Percentiles rank a stretch among this genome's conserved stretches.
phyloP scores from a whole-genome alignment of 1,139 yeast genomes.

The Debaryomycetaceae sp. region DNA sequence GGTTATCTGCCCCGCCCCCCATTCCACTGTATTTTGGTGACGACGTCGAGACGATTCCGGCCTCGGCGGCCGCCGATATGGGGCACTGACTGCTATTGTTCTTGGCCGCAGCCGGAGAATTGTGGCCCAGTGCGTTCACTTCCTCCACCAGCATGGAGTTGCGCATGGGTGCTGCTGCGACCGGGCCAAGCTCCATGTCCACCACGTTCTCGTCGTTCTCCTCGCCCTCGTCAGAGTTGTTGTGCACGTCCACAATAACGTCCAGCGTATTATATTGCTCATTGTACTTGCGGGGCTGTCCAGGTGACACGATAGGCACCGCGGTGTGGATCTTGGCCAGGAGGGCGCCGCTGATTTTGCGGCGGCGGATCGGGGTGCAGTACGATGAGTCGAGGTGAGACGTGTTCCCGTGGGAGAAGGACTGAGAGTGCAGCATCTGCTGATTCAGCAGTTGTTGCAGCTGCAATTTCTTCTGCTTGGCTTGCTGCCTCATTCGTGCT shows the following conservation, averaged over 20 bases:
- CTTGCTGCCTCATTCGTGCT: conserved; percentile 36
- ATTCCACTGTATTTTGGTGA: conserved; percentile 13
- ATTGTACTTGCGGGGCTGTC: conserved; percentile 81
- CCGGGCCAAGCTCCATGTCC: conserved; percentile 12
- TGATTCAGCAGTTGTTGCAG: conserved; percentile 15
- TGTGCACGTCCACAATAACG: conserved; percentile 18
- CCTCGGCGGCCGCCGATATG: conserved; percentile 6
- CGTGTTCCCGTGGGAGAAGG: conserved; percentile 2
- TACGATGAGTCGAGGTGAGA: conserved; percentile 36
- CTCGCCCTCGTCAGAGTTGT: conserved; percentile 30
- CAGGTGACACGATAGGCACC: conserved; percentile 88
- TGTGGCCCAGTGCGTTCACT: not conserved
- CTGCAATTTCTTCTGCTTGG: conserved; percentile 30
- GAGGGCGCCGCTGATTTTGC: conserved; percentile 59
- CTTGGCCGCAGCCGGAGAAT: not conserved
- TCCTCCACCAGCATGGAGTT: conserved; percentile 5
- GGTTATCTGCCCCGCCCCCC: conserved; percentile 4
- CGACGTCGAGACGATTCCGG: conserved; percentile 6
- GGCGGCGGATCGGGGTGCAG: conserved; percentile 64
- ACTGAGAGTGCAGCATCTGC: not conserved
- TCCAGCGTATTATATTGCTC: conserved; percentile 15
- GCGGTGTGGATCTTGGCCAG: conserved; percentile 62
- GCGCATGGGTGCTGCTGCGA: conserved; percentile 8
- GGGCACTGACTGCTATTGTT: not conserved
- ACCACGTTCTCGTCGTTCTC: conserved; percentile 13